Evolutionary conservation across 441 rosid genomes (phyloP), one percentile per base, ranked within the genome.

Genomic region (Jatropha podagrica): DNA sequence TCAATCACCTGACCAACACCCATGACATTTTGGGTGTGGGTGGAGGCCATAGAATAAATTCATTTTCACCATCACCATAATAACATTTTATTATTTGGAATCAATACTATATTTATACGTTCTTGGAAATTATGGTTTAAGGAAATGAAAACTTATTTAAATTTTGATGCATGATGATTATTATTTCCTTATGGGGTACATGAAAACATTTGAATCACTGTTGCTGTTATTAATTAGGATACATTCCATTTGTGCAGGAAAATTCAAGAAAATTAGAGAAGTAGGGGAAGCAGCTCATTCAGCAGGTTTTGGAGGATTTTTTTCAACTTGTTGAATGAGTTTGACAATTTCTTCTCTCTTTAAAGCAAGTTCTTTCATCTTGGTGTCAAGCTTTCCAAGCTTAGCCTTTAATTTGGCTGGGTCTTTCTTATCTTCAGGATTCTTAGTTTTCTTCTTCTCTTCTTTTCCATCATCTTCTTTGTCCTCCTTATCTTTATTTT

Each of bases 401-500:
- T 90, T 92, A 26, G 83, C 86, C 80, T 75, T 90, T 38, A 93
- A 79, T 65, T 90, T 89, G 44, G 77, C 79, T 12, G 93, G 89
- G 74, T 87, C 90, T 32, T 83, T 86, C 72, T 89, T 89, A 71
- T 89, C 94, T 86, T 89, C 91, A 48, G 93, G 90, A 79, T 88
- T 87, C 87, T 87, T 86, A 51, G 56, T 56, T 52, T 86, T 82
- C 83, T 87, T 84, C 86, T 92, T 84, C 80, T 88, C 74, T 71
- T 88, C 74, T 71, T 87, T 83, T 68, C 73, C 84, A 63, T 80
- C 86, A 63, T 79, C 84, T 61, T 83, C 85, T 78, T 85, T 85
- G 64, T 84, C 79, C 79, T 90, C 78, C 81, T 87, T 84, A 75
- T 83, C 85, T 78, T 88, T 74, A 73, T 74, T 78, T 27, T 83